Evolutionary conservation across 2,329 filamentous ascomycete genomes (phyloP).

Genomic region (Cryphonectria parasitica): DNA sequence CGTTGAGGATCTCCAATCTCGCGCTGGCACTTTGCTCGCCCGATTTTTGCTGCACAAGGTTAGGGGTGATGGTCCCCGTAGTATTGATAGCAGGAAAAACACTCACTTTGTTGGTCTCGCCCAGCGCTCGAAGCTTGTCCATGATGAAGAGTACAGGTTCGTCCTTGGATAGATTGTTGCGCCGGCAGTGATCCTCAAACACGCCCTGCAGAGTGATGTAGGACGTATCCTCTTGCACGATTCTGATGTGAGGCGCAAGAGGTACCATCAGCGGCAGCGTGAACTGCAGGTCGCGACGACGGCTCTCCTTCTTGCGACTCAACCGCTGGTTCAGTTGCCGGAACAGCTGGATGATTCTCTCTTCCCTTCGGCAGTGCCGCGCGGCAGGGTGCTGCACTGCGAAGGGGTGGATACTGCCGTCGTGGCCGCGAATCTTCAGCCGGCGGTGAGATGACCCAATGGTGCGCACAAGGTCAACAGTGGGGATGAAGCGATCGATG

Average conservation of each 20-base stretch:
- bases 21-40: conserved; percentile 72
- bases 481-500: conserved; percentile 94
- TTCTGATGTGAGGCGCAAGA: conserved; percentile 88
- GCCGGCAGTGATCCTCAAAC: conserved; percentile 94
- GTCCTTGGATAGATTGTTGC: conserved; percentile 87
- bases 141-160: conserved; percentile 94
- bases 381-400: conserved; percentile 95
- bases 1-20: conserved; percentile 87
- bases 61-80: neutral
- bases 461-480: conserved; percentile 88
- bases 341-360: conserved; percentile 94
- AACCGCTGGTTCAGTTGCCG: conserved; percentile 94
- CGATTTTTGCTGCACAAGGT: conserved; percentile 55
- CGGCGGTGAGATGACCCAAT: conserved; percentile 91
- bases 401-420: conserved; percentile 96
- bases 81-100: neutral
- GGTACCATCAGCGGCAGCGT: conserved; percentile 95
- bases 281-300: conserved; percentile 92
- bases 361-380: conserved; percentile 88
- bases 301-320: conserved; percentile 90
- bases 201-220: conserved; percentile 94
- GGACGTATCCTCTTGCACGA: conserved; percentile 93
- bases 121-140: conserved; percentile 82
- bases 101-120: conserved; percentile 69
- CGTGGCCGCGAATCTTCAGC: conserved; percentile 94